phyloP scores from a whole-genome alignment of 108 stramenopile genomes.

The Aurantiochytrium sp. region DNA sequence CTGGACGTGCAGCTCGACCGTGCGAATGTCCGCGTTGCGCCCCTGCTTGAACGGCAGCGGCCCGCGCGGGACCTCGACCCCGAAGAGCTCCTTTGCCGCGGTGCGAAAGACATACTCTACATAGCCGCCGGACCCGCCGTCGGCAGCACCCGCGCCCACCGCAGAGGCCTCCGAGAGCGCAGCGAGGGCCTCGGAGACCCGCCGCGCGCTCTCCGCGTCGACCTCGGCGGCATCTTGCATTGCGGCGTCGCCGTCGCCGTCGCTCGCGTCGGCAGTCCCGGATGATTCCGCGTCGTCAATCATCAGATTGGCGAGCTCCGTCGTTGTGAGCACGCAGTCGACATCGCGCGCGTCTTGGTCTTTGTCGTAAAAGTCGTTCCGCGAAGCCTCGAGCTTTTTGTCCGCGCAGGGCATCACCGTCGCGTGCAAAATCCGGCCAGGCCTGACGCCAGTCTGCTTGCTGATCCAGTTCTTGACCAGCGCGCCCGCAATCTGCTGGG shows the following conservation, averaged over 20 bases:
- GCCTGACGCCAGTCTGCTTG: slow-evolving; percentile 40
- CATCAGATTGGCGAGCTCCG: slow-evolving; percentile 74
- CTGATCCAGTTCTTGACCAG: slow-evolving; percentile 40
- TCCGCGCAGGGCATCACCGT: slow-evolving; percentile 97
- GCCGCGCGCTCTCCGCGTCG: too few species aligned
- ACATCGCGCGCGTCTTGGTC: slow-evolving; percentile 64
- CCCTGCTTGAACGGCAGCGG: slow-evolving; percentile 45
- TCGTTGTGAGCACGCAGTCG: slow-evolving; percentile 86
- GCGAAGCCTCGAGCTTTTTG: slow-evolving; percentile 95
- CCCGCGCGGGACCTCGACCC: slow-evolving; percentile 36
- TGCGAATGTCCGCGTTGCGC: slow-evolving; percentile 49
- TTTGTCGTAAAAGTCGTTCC: slow-evolving; percentile 68
- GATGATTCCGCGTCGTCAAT: slow-evolving; percentile 41
- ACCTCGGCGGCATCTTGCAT: too few species aligned
- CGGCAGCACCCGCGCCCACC: slow-evolving; percentile 32
- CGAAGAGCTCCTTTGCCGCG: slow-evolving; percentile 45
- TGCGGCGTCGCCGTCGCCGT: background rate
- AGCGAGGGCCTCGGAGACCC: background rate
- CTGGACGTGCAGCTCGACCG: slow-evolving; percentile 39
- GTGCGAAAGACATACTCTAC: slow-evolving; percentile 47
- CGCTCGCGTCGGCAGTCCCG: slow-evolving; percentile 30
- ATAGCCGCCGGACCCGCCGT: slow-evolving; percentile 48
- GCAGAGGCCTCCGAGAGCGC: slow-evolving; percentile 7
- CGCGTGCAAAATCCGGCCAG: slow-evolving; percentile 30
- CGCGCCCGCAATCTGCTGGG: slow-evolving; percentile 65